Conservation (phyloP, 192 early-diverging fungal species). For the Coemansia sp. region DNA sequence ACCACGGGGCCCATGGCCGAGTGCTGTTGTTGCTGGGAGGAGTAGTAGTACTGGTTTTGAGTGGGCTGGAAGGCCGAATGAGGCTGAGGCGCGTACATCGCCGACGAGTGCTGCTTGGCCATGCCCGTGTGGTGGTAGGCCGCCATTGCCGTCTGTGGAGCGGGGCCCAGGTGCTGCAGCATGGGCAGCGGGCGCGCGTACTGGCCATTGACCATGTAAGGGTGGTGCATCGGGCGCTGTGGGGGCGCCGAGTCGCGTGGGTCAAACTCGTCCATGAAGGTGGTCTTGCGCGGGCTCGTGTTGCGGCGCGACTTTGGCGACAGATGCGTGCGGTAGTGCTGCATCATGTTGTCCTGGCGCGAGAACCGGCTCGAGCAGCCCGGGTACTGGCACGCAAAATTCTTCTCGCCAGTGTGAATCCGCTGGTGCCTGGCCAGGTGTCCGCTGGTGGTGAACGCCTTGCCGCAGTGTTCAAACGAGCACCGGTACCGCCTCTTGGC, state of each 20-base stretch:
- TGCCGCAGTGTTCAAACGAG: constrained; percentile 64
- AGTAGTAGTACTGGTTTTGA: background rate
- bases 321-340: constrained; percentile 80
- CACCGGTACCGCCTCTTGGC: constrained; percentile 78
- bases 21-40: no score
- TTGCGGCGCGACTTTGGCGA: constrained; percentile 68
- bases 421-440: constrained; percentile 82
- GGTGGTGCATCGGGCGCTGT: constrained; percentile 4
- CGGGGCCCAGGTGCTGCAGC: background rate
- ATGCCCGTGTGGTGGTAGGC: background rate
- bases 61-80: background rate
- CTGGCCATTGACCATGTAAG: constrained; percentile 3
- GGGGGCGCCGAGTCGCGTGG: background rate
- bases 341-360: constrained; percentile 86
- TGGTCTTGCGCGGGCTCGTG: constrained; percentile 41
- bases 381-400: constrained; percentile 69
- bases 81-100: background rate
- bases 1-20: constrained; percentile 4
- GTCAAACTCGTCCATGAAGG: constrained; percentile 17
- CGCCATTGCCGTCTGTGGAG: background rate
- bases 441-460: constrained; percentile 84
- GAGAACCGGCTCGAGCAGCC: constrained; percentile 75
- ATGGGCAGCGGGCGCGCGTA: constrained; percentile 5
- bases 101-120: background rate
- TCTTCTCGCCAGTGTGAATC: constrained; percentile 83